Percentiles rank a stretch among this genome's conserved stretches.
These are phyloP conservation scores for Gyrodon lividus DNA, from an alignment of 768 basidiomycete species.

Conservation along the genomic window DNA sequence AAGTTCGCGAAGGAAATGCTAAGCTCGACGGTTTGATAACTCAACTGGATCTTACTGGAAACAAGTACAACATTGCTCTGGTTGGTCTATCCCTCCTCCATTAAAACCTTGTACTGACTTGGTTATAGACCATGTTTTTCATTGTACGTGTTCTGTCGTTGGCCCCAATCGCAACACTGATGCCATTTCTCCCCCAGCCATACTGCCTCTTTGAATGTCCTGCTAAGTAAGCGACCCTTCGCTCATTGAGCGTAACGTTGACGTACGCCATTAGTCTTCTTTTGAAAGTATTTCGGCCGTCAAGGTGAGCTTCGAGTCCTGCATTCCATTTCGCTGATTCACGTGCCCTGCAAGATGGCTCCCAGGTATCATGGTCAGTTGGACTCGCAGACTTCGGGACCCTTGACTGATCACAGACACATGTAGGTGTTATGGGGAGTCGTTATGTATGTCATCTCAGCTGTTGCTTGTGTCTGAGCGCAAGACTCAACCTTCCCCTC, in stretches of 20 bases:
- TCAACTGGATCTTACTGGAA: constrained; percentile 55
- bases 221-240: constrained; percentile 47
- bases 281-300: constrained; percentile 63
- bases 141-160: constrained; percentile 42
- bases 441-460: constrained; percentile 45
- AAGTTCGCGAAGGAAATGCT: constrained; percentile 48
- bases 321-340: background rate
- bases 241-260: background rate
- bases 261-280: constrained; percentile 31
- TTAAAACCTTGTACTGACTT: background rate
- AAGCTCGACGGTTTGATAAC: constrained; percentile 59
- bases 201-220: constrained; percentile 59
- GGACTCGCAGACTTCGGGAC: background rate
- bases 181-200: constrained; percentile 13
- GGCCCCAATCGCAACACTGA: background rate
- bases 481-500: background rate
- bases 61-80: constrained; percentile 65
- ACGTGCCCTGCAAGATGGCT: constrained; percentile 46
- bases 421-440: constrained; percentile 64
- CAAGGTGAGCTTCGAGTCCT: constrained; percentile 39
- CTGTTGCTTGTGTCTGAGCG: background rate
- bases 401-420: background rate
- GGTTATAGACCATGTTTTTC: constrained; percentile 62
- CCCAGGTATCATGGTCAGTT: constrained; percentile 58
- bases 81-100: constrained; percentile 33